phyloP scores from a whole-genome alignment of 2,329 filamentous ascomycete species.

The Cladosporium sp. region DNA sequence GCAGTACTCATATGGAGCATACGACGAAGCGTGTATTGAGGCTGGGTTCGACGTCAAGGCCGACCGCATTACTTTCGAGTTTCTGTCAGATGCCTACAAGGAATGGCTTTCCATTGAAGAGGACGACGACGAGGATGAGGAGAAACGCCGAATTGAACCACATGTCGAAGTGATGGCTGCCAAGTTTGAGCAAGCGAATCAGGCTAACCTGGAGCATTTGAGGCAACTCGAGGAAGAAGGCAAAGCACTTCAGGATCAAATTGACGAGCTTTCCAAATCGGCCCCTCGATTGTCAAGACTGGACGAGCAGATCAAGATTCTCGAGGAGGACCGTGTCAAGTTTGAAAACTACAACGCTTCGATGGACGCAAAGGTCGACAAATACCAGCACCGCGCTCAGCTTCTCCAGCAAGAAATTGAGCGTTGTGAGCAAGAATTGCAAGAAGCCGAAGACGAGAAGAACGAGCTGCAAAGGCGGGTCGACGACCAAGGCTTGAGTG shows the following conservation, averaged over 20 bases:
- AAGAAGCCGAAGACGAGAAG: conserved; percentile 80
- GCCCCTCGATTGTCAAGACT: conserved; percentile 80
- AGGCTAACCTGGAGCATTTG: conserved; percentile 80
- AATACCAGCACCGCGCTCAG: conserved; percentile 77
- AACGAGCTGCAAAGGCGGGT: conserved; percentile 78
- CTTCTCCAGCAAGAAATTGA: conserved; percentile 85
- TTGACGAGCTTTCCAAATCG: conserved; percentile 84
- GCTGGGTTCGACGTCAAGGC: conserved; percentile 83
- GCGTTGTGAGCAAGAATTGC: conserved; percentile 72
- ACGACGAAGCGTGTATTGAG: conserved; percentile 87
- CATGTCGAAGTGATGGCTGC: conserved; percentile 85
- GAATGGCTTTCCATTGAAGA: conserved; percentile 85
- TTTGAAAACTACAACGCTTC: conserved; percentile 92
- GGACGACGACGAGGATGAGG: conserved; percentile 82
- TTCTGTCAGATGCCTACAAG: conserved; percentile 83
- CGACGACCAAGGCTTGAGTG: conserved; percentile 90
- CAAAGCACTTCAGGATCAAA: conserved; percentile 75
- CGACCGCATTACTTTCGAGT: conserved; percentile 92
- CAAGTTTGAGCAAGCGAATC: conserved; percentile 82
- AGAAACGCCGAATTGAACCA: conserved; percentile 73
- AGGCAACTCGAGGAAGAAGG: conserved; percentile 85
- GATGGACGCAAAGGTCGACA: conserved; percentile 81
- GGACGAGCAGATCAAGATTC: conserved; percentile 86
- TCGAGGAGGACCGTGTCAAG: conserved; percentile 91
- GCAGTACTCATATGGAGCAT: conserved; percentile 72